Evolutionary conservation across 768 basidiomycete species (phyloP).

Genomic region (Leucocoprinus birnbaumii): DNA sequence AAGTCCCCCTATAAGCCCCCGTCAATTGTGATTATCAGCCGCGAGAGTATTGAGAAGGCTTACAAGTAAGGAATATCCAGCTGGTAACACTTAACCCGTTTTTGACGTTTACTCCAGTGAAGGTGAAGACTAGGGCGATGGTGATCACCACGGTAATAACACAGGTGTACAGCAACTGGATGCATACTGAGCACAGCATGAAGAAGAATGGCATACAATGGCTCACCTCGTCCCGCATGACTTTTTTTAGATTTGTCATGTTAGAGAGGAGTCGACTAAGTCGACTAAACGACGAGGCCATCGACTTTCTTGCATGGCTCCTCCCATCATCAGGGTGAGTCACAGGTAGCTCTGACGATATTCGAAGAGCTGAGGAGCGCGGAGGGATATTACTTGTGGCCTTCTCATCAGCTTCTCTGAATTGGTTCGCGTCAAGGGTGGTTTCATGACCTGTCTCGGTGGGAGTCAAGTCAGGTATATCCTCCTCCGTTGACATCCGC

Average conservation of each 20-base stretch:
- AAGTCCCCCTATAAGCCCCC: slow-evolving; percentile 40
- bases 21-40: slow-evolving; percentile 11
- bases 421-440: slow-evolving; percentile 44
- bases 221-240: slow-evolving; percentile 64
- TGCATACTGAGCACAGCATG: neutral
- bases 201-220: neutral
- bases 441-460: slow-evolving; percentile 20
- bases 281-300: slow-evolving; percentile 30
- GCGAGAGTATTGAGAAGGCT: slow-evolving; percentile 16
- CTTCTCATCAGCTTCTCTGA: neutral
- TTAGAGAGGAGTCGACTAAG: slow-evolving; percentile 48
- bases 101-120: slow-evolving; percentile 47
- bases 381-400: neutral
- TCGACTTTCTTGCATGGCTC: slow-evolving; percentile 17
- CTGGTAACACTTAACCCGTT: slow-evolving; percentile 41
- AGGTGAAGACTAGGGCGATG: slow-evolving; percentile 43
- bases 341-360: neutral
- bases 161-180: slow-evolving; percentile 52
- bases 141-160: slow-evolving; percentile 48
- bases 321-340: slow-evolving; percentile 2
- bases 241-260: slow-evolving; percentile 51
- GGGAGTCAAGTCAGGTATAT: slow-evolving; percentile 23
- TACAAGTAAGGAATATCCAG: slow-evolving; percentile 59
- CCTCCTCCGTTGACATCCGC: slow-evolving; percentile 35
- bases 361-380: neutral